Percentiles rank a stretch among this genome's conserved stretches.
Conservation (phyloP, 1,284 basidiomycete species). For the Moniliella sp. region DNA sequence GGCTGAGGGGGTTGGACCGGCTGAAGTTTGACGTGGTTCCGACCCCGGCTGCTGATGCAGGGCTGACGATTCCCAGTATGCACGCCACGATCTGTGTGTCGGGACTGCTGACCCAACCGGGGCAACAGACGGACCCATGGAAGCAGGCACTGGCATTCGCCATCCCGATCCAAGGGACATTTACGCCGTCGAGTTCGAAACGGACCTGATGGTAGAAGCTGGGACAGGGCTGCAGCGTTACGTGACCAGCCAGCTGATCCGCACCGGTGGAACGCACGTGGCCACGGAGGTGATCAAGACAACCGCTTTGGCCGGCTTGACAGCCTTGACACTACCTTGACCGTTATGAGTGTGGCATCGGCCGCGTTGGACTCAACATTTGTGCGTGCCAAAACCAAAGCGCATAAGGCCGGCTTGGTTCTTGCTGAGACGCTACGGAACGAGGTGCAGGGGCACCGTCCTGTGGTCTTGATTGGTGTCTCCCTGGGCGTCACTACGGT, state of each 20-base stretch:
- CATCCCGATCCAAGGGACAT: constrained; percentile 13
- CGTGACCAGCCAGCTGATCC: constrained; percentile 12
- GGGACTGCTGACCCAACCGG: constrained; percentile 15
- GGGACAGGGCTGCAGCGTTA: constrained; percentile 14
- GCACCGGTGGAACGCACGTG: constrained; percentile 12
- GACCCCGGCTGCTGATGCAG: constrained; percentile 10
- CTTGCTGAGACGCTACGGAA: constrained; percentile 41
- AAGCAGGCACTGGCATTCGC: constrained; percentile 4
- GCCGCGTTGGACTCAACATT: constrained; percentile 34
- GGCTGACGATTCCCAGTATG: constrained; percentile 15
- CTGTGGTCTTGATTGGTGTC: constrained; percentile 40
- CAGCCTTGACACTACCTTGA: constrained; percentile 40
- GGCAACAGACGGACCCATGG: constrained; percentile 12
- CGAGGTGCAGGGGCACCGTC: constrained; percentile 41
- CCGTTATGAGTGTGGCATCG: constrained; percentile 30
- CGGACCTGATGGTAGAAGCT: constrained; percentile 13
- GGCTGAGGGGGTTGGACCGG: constrained; percentile 13
- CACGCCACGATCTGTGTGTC: constrained; percentile 21
- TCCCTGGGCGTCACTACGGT: constrained; percentile 41
- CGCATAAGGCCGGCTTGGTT: constrained; percentile 36
- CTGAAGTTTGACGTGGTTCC: constrained; percentile 13
- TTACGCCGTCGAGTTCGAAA: constrained; percentile 16
- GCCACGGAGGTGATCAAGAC: constrained; percentile 39
- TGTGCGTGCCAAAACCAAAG: constrained; percentile 28
- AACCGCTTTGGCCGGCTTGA: constrained; percentile 40